Evolutionary conservation across 495 filamentous ascomycete species (phyloP).

Genomic region (Tuber umbilicatum): DNA sequence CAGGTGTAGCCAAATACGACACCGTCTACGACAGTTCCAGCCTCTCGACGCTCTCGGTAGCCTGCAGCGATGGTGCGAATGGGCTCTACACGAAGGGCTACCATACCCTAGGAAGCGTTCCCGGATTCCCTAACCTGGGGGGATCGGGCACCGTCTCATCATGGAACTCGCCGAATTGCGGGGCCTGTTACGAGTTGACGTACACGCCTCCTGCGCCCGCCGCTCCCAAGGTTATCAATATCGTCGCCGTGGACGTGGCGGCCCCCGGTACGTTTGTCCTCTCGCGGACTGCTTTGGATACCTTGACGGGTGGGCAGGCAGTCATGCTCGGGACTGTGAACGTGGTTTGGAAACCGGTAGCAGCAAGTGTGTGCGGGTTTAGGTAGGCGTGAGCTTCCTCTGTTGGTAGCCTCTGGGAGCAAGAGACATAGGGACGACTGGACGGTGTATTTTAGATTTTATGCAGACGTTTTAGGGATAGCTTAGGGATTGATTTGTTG

Average conservation of each 20-base stretch:
- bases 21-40: slow-evolving; percentile 51
- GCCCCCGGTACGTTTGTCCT: slow-evolving; percentile 51
- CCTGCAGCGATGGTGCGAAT: slow-evolving; percentile 57
- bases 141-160: slow-evolving; percentile 54
- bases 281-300: slow-evolving; percentile 54
- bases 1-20: slow-evolving; percentile 51
- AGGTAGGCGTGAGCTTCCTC: not conserved
- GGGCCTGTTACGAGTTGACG: slow-evolving; percentile 60
- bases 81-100: slow-evolving; percentile 53
- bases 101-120: slow-evolving; percentile 43
- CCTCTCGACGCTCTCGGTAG: slow-evolving; percentile 47
- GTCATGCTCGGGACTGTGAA: slow-evolving; percentile 52
- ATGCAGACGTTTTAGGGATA: not conserved
- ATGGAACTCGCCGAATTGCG: slow-evolving; percentile 57
- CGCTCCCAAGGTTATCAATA: slow-evolving; percentile 52
- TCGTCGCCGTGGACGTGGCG: slow-evolving; percentile 62
- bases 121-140: slow-evolving; percentile 56
- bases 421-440: not conserved
- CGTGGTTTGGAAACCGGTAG: slow-evolving; percentile 43
- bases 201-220: slow-evolving; percentile 44
- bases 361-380: slow-evolving; percentile 3
- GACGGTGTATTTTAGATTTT: not conserved
- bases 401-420: not conserved
- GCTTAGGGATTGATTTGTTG: not conserved
- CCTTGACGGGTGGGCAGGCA: slow-evolving; percentile 56